Conservation (phyloP, 202 grass and related monocot species). For the Schoenoplectus tabernaemontani region DNA sequence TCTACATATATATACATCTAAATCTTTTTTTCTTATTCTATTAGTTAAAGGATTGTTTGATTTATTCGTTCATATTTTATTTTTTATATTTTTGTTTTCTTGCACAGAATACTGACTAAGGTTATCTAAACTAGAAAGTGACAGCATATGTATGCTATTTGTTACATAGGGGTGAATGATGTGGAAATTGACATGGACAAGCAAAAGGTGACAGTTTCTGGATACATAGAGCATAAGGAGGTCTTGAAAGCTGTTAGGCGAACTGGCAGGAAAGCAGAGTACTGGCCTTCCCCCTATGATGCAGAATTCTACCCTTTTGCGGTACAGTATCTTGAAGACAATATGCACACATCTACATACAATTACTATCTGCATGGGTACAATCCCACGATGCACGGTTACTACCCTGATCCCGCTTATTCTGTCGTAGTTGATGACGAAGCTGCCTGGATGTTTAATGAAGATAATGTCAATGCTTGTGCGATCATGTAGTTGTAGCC, state of each 20-base stretch:
- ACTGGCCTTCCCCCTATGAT: conserved; percentile 84
- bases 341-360: conserved; percentile 37
- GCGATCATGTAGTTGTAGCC: conserved; percentile 43
- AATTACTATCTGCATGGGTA: conserved; percentile 76
- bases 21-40: background rate
- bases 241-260: conserved; percentile 70
- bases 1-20: background rate
- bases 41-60: background rate
- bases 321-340: conserved; percentile 63
- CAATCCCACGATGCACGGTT: conserved; percentile 48
- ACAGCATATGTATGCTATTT: background rate
- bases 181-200: conserved; percentile 72
- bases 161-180: conserved; percentile 42
- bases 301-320: conserved; percentile 68
- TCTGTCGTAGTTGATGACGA: conserved; percentile 57
- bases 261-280: conserved; percentile 65
- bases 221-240: conserved; percentile 46
- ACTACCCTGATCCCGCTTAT: conserved; percentile 60
- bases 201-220: conserved; percentile 86
- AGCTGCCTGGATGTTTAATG: conserved; percentile 53
- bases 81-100: background rate
- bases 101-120: background rate
- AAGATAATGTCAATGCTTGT: conserved; percentile 81
- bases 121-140: background rate
- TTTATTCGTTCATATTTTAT: background rate